These are phyloP conservation scores for Knufia fluminis DNA, from an alignment of 2,329 filamentous ascomycete species.

Conservation along the genomic window DNA sequence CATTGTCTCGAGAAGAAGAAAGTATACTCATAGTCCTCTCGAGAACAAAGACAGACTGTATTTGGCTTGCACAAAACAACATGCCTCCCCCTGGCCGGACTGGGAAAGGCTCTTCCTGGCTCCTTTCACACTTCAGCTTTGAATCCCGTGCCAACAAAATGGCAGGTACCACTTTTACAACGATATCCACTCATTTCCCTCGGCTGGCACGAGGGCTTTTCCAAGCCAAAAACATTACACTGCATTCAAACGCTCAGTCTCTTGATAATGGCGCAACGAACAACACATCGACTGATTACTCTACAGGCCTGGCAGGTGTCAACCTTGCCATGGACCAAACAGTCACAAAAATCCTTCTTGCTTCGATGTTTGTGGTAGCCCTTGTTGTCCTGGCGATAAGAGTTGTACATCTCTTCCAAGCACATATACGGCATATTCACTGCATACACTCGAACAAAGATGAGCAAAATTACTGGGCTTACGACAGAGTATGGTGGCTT, in stretches of 20 bases:
- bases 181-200: background rate
- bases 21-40: background rate
- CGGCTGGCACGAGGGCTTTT: constrained; percentile 3
- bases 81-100: background rate
- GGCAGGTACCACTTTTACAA: background rate
- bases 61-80: background rate
- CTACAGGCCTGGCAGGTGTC: constrained; percentile 22
- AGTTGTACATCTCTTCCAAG: constrained; percentile 35
- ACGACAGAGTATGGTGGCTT: constrained; percentile 35
- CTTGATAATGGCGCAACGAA: background rate
- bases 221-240: background rate
- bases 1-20: background rate
- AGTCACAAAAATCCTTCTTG: constrained; percentile 27
- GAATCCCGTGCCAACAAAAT: background rate
- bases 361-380: constrained; percentile 25
- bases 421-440: constrained; percentile 36
- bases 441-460: constrained; percentile 29
- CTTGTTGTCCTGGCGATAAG: constrained; percentile 32
- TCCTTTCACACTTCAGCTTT: background rate
- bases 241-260: background rate
- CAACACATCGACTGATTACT: constrained; percentile 9
- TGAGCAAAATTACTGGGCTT: constrained; percentile 38
- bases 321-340: constrained; percentile 19
- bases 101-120: background rate
- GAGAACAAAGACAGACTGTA: background rate